Evolutionary conservation across 768 basidiomycete species (phyloP).

Genomic region (Xerocomus brunneocitrinus): DNA sequence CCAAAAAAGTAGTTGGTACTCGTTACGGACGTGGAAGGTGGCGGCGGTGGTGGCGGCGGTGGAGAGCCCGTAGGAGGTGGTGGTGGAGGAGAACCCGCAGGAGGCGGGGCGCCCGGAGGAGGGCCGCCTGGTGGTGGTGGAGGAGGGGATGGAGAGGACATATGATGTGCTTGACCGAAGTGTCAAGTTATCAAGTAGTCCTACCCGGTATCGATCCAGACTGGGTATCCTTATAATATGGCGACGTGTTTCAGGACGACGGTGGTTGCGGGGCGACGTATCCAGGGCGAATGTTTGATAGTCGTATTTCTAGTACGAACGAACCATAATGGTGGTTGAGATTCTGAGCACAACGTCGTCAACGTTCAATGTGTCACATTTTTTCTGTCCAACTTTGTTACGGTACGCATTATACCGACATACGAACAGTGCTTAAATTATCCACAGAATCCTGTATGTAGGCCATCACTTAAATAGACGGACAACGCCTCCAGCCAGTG

Average conservation of each 20-base stretch:
- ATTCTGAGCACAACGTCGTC: neutral
- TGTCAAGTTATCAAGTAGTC: neutral
- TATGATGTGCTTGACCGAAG: neutral
- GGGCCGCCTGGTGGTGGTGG: neutral
- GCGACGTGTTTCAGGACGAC: constrained; percentile 16
- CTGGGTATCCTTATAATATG: neutral
- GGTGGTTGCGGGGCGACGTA: constrained; percentile 4
- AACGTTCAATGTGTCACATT: neutral
- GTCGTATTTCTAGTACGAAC: neutral
- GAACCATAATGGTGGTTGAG: neutral
- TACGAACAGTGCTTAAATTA: neutral
- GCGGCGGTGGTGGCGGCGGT: neutral
- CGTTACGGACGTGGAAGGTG: constrained; percentile 1
- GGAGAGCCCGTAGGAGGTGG: neutral
- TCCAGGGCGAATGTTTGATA: constrained; percentile 2
- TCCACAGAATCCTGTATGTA: neutral
- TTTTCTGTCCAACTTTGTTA: neutral
- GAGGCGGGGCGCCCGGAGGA: neutral
- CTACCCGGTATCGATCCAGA: constrained; percentile 7
- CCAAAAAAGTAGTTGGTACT: constrained; percentile 32
- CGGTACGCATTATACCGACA: neutral
- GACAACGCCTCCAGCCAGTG: neutral
- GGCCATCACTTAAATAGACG: neutral
- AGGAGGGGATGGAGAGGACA: constrained; percentile 10
- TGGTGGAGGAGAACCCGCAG: neutral